phyloP scores from a whole-genome alignment of 768 basidiomycete species.

The Rubroboletus pulcherrimus region DNA sequence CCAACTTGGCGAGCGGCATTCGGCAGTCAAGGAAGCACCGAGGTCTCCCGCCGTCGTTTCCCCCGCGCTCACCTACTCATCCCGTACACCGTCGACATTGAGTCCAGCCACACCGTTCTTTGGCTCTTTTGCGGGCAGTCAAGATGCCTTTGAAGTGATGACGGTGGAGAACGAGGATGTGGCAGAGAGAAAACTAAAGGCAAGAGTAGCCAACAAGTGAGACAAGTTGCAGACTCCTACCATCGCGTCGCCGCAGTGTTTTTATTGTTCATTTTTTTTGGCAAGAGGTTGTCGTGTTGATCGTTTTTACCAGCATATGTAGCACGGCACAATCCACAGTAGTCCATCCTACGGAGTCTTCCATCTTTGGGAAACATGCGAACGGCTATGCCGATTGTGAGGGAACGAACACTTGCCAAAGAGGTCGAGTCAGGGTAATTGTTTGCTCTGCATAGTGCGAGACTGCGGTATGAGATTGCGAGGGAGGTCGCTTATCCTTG shows the following conservation, averaged over 20 bases:
- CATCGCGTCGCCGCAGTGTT: not conserved
- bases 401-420: not conserved
- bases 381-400: not conserved
- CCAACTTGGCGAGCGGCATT: slow-evolving; percentile 10
- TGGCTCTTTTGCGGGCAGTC: slow-evolving; percentile 44
- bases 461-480: not conserved
- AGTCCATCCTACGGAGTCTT: not conserved
- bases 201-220: slow-evolving; percentile 17
- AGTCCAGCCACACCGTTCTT: slow-evolving; percentile 74
- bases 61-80: slow-evolving; percentile 67
- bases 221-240: not conserved
- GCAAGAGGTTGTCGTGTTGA: slow-evolving; percentile 4
- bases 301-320: slow-evolving; percentile 5
- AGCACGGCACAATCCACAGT: not conserved
- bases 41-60: slow-evolving; percentile 57
- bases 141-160: slow-evolving; percentile 31
- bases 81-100: slow-evolving; percentile 57
- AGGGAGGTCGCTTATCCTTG: not conserved
- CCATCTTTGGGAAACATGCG: not conserved
- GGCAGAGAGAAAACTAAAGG: slow-evolving; percentile 25
- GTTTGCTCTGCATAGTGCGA: not conserved
- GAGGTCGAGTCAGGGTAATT: too few relatives aligned
- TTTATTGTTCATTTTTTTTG: slow-evolving; percentile 10
- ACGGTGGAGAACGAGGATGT: slow-evolving; percentile 21
- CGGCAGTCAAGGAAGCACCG: slow-evolving; percentile 28